These are phyloP conservation scores for Eucalyptus cloeziana DNA, from an alignment of 345 rosid genomes.

Conservation along the genomic window DNA sequence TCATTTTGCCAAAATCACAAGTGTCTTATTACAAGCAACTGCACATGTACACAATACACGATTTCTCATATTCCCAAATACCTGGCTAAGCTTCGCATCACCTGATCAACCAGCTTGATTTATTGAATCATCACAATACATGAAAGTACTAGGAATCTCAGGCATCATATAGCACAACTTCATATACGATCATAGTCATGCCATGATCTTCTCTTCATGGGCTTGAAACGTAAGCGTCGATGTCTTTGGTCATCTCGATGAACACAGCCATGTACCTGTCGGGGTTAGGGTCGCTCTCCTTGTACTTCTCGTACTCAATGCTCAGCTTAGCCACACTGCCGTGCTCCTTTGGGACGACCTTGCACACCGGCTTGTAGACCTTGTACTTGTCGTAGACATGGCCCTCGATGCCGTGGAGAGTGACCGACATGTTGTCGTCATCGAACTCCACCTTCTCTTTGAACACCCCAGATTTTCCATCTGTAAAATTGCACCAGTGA, in stretches of 20 bases:
- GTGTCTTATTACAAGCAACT: neutral
- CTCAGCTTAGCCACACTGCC: neutral
- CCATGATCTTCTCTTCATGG: neutral
- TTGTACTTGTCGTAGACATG: conserved; percentile 1
- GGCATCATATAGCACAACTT: neutral
- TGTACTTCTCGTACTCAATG: conserved; percentile 6
- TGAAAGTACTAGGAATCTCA: neutral
- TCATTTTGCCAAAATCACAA: neutral
- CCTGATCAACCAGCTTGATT: neutral
- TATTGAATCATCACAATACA: neutral
- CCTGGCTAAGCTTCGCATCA: neutral
- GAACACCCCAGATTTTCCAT: neutral
- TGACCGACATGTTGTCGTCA: neutral
- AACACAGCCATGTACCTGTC: neutral
- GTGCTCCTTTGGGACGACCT: neutral
- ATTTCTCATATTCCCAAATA: neutral
- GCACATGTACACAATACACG: neutral
- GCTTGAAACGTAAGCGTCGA: neutral
- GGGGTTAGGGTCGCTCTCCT: neutral
- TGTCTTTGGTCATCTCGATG: neutral
- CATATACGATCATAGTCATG: neutral
- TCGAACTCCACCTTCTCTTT: conserved; percentile 4
- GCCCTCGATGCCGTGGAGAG: conserved; percentile 1
- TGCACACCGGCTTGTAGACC: neutral
- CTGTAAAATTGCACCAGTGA: neutral